These are phyloP conservation scores for Boechera stricta DNA, from an alignment of 345 rosid species.

Conservation along the genomic window DNA sequence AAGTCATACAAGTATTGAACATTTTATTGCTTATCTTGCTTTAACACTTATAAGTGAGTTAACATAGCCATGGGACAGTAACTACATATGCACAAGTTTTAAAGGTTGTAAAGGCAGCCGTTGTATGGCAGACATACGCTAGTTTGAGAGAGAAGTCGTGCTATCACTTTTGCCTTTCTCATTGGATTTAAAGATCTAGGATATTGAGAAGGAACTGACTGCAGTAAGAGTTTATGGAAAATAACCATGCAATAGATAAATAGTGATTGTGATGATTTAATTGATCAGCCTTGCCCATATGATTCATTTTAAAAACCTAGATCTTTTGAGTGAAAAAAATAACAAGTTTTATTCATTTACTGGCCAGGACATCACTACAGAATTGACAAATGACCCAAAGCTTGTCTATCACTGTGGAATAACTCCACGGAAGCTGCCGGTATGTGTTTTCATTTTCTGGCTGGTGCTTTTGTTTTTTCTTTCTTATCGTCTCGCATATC, in stretches of 20 bases:
- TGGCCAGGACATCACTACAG: conserved; percentile 72
- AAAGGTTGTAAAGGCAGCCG: conserved; percentile 1
- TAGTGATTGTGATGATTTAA: conserved; percentile 16
- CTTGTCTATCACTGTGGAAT: conserved; percentile 94
- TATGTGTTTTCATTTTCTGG: conserved; percentile 49
- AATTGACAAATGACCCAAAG: conserved; percentile 82
- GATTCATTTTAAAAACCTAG: conserved; percentile 27
- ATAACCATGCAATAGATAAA: conserved; percentile 15
- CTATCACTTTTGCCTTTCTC: conserved; percentile 16
- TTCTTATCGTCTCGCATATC: conserved; percentile 32
- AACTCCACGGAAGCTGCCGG: conserved; percentile 90
- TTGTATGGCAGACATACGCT: conserved; percentile 4
- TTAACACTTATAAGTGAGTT: conserved; percentile 18
- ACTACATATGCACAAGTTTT: conserved; percentile 18
- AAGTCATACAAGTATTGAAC: conserved; percentile 6
- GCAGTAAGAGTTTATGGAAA: conserved; percentile 15
- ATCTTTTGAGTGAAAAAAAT: conserved; percentile 30
- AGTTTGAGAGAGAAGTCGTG: conserved; percentile 21
- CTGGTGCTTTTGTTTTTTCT: background rate
- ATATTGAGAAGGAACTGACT: conserved; percentile 6
- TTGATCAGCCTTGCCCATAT: conserved; percentile 18
- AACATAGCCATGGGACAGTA: conserved; percentile 3
- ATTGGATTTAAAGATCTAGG: conserved; percentile 5
- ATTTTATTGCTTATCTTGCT: conserved; percentile 4
- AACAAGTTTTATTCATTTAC: conserved; percentile 27